Evolutionary conservation across 805 yeast genomes (phyloP).

Genomic region (Kodamaea hsintzibuensis): DNA sequence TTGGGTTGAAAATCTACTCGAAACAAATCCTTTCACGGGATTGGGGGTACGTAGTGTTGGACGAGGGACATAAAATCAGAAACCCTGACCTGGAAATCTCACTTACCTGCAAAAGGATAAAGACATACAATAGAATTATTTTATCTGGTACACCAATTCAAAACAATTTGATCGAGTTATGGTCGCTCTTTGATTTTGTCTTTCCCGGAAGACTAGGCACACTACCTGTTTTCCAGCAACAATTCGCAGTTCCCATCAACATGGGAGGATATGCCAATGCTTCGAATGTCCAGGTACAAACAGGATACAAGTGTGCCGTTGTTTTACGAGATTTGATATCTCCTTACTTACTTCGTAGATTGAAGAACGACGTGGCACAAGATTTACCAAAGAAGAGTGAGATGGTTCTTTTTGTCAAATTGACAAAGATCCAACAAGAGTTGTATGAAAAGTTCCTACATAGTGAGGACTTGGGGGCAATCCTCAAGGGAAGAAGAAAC

Average conservation of each 20-base stretch:
- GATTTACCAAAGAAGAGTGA: conserved; percentile 93
- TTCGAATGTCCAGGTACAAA: conserved; percentile 90
- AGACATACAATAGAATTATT: conserved; percentile 82
- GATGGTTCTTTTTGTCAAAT: conserved; percentile 87
- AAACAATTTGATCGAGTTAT: conserved; percentile 84
- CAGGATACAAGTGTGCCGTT: conserved; percentile 95
- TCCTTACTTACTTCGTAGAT: conserved; percentile 83
- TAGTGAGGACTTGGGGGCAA: conserved; percentile 73
- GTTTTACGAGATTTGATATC: conserved; percentile 83
- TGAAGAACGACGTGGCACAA: conserved; percentile 92
- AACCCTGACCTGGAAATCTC: conserved; percentile 92
- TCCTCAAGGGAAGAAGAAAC: conserved; percentile 73
- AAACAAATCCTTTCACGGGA: conserved; percentile 58
- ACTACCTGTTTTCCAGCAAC: conserved; percentile 88
- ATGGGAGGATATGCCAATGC: conserved; percentile 99
- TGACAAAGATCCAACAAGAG: conserved; percentile 73
- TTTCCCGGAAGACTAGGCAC: conserved; percentile 96
- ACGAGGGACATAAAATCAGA: conserved; percentile 96
- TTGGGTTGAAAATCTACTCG: conserved; percentile 73
- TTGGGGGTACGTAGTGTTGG: conserved; percentile 92
- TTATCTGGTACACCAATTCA: conserved; percentile 97
- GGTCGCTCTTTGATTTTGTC: conserved; percentile 94
- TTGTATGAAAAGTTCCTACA: conserved; percentile 73
- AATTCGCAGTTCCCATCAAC: conserved; percentile 89
- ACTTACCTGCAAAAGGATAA: conserved; percentile 77